A percentile compares a stretch with the other conserved stretches of the same genome.
Evolutionary conservation across 2,329 filamentous ascomycete genomes (phyloP).

Genomic region (Cyclaneusma minus): DNA sequence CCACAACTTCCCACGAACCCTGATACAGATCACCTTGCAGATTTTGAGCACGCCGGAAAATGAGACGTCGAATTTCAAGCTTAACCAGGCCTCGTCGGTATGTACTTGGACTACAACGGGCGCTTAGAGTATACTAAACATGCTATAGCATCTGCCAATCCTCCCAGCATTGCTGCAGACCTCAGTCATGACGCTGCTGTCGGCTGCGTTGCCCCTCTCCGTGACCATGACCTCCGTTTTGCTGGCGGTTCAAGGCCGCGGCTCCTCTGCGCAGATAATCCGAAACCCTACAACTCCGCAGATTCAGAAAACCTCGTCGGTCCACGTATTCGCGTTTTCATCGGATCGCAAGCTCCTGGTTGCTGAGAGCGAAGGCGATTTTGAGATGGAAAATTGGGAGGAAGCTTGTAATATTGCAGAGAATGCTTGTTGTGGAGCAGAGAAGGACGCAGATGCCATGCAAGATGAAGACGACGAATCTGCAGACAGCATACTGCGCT

Average conservation of each 20-base stretch:
- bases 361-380: slow-evolving; percentile 68
- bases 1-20: slow-evolving; percentile 58
- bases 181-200: slow-evolving; percentile 61
- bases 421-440: slow-evolving; percentile 41
- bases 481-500: slow-evolving; percentile 35
- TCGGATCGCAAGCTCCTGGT: slow-evolving; percentile 57
- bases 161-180: slow-evolving; percentile 75
- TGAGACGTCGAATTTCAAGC: slow-evolving; percentile 43
- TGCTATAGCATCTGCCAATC: slow-evolving; percentile 53
- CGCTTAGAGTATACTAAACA: slow-evolving; percentile 3
- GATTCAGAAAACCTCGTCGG: slow-evolving; percentile 46
- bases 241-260: slow-evolving; percentile 37
- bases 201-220: slow-evolving; percentile 67
- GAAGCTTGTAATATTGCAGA: slow-evolving; percentile 48
- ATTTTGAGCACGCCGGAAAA: slow-evolving; percentile 54
- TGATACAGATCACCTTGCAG: slow-evolving; percentile 74
- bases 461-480: slow-evolving; percentile 25
- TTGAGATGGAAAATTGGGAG: slow-evolving; percentile 64
- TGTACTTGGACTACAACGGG: slow-evolving; percentile 5
- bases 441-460: slow-evolving; percentile 11
- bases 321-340: slow-evolving; percentile 78
- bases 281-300: slow-evolving; percentile 48
- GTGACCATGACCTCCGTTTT: slow-evolving; percentile 53
- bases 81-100: slow-evolving; percentile 45
- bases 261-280: slow-evolving; percentile 27